Conservation (phyloP, 1,284 basidiomycete genomes). For the Ceratobasidium sp. region DNA sequence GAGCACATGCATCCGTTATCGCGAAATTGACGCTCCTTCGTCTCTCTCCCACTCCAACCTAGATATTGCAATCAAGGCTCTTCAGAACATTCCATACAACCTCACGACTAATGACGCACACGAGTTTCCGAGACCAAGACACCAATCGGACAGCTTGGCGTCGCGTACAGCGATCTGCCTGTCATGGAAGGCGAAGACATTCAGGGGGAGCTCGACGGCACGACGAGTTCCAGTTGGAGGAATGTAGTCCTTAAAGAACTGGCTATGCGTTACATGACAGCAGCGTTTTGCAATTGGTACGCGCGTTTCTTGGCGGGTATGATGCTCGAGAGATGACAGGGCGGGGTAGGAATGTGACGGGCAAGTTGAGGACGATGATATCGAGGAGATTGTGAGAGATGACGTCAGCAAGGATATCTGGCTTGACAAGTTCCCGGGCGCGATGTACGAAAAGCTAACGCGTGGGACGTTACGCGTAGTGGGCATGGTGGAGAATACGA, state of each 20-base stretch:
- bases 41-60: not conserved
- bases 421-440: constrained; percentile 8
- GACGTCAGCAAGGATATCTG: not conserved
- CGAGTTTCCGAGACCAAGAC: constrained; percentile 56
- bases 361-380: constrained; percentile 10
- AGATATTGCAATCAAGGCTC: constrained; percentile 77
- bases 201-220: constrained; percentile 64
- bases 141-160: constrained; percentile 74
- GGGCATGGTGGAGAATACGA: constrained; percentile 32
- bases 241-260: constrained; percentile 70
- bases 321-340: not conserved
- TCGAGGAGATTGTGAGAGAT: constrained; percentile 25
- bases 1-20: not conserved
- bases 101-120: constrained; percentile 56
- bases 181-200: constrained; percentile 59
- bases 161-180: constrained; percentile 71
- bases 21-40: not conserved
- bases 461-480: constrained; percentile 6
- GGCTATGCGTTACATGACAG: constrained; percentile 81
- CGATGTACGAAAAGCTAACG: constrained; percentile 34
- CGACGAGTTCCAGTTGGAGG: constrained; percentile 57
- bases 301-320: constrained; percentile 45
- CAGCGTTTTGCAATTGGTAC: constrained; percentile 87
- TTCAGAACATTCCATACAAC: constrained; percentile 74
- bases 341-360: constrained; percentile 22